Conservation (phyloP, 768 basidiomycete genomes). For the Clitopilus hobsonii region DNA sequence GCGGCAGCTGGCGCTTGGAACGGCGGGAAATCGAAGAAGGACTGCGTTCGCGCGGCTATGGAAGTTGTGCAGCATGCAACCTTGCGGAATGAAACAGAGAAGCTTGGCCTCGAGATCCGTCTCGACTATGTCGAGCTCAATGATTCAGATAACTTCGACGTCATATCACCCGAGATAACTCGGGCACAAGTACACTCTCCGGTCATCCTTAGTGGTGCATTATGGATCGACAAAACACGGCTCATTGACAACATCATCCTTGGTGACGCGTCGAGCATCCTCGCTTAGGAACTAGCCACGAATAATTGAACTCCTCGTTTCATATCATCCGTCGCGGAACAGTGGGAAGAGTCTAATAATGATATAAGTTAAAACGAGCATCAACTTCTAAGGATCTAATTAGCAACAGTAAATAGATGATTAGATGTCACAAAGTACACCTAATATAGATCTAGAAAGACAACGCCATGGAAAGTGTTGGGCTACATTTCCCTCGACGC, state of each 20-base stretch:
- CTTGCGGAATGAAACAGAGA: slow-evolving; percentile 23
- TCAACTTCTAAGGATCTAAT: not conserved
- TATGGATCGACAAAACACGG: slow-evolving; percentile 83
- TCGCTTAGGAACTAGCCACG: slow-evolving; percentile 15
- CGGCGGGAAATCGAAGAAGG: slow-evolving; percentile 40
- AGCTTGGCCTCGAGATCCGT: slow-evolving; percentile 45
- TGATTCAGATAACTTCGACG: slow-evolving; percentile 69
- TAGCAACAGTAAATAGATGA: not conserved
- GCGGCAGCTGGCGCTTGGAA: slow-evolving; percentile 55
- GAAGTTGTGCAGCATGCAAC: slow-evolving; percentile 30
- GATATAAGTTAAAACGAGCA: not conserved
- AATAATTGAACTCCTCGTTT: not conserved
- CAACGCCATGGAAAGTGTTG: no score
- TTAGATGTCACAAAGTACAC: not conserved
- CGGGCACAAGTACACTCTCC: slow-evolving; percentile 23
- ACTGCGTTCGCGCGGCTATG: slow-evolving; percentile 41
- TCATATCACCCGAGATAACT: slow-evolving; percentile 30
- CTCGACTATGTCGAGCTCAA: slow-evolving; percentile 91
- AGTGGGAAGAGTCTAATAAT: not conserved
- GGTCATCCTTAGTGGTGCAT: slow-evolving; percentile 79
- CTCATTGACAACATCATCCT: slow-evolving; percentile 91
- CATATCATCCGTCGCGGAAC: not conserved
- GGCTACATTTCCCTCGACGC: no score
- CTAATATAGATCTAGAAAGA: not conserved
- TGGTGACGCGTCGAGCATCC: slow-evolving; percentile 39